Conservation (phyloP, 2,329 filamentous ascomycete genomes). For the Botrytis paeoniae region DNA sequence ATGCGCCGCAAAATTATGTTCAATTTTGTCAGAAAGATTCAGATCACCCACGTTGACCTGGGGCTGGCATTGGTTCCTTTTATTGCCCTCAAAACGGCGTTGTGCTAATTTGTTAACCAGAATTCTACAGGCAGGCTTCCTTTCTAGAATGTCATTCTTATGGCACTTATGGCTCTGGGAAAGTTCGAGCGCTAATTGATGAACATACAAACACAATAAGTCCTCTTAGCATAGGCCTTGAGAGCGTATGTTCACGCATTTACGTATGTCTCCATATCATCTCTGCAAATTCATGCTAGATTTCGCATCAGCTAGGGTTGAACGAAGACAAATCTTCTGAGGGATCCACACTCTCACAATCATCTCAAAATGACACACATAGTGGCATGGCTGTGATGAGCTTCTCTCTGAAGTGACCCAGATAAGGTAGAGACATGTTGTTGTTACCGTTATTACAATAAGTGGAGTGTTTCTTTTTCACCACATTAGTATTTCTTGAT, state of each 20-base stretch:
- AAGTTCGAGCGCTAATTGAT: not conserved
- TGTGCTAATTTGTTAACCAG: not conserved
- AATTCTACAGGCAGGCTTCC: not conserved
- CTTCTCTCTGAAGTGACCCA: not conserved
- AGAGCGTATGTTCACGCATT: no score
- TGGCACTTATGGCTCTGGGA: not conserved
- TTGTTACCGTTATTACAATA: not conserved
- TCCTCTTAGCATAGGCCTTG: not conserved
- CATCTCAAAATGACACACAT: not conserved
- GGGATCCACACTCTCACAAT: not conserved
- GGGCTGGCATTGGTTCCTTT: not conserved
- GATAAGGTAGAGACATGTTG: not conserved
- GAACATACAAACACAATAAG: no score
- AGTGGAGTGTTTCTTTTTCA: no score
- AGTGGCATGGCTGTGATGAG: no score
- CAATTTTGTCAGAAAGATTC: not conserved
- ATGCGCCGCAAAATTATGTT: not conserved
- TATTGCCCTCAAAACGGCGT: not conserved
- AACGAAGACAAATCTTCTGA: not conserved
- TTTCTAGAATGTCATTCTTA: not conserved
- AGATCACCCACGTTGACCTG: no score
- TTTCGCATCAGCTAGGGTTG: not conserved
- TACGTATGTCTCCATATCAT: not conserved
- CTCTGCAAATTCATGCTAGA: not conserved
- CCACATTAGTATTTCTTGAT: not conserved